Percentiles rank a stretch among this genome's conserved stretches.
These are phyloP conservation scores for Pythium brachiatum DNA, from an alignment of 352 stramenopile species.

Conservation along the genomic window DNA sequence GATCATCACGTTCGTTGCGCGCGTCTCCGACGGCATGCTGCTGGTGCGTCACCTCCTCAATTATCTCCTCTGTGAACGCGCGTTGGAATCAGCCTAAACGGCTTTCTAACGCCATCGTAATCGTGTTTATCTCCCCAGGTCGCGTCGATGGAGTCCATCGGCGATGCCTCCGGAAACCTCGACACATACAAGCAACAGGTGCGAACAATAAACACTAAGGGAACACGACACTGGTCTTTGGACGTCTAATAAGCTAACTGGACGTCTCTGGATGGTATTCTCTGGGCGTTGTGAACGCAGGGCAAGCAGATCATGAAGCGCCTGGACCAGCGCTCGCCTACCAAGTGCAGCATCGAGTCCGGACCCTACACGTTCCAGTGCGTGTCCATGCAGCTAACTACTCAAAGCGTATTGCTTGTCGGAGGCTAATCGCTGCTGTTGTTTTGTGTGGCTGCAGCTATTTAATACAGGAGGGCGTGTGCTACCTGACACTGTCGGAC, in stretches of 20 bases:
- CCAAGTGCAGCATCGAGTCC: constrained; percentile 94
- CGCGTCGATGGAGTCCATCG: constrained; percentile 91
- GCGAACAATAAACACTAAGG: neutral
- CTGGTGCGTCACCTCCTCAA: constrained; percentile 47
- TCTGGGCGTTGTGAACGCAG: constrained; percentile 28
- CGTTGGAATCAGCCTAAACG: neutral
- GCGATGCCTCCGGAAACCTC: constrained; percentile 76
- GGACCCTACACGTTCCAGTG: constrained; percentile 91
- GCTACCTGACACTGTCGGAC: constrained; percentile 97
- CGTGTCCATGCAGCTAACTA: constrained; percentile 18
- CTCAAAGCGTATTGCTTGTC: neutral
- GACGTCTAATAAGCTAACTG: neutral
- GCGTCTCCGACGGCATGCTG: constrained; percentile 92
- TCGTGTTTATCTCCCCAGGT: constrained; percentile 49
- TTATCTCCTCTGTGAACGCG: neutral
- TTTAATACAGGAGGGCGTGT: constrained; percentile 96
- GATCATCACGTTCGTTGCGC: constrained; percentile 93
- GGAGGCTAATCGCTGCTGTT: neutral
- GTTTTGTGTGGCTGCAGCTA: constrained; percentile 65
- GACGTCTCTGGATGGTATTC: neutral
- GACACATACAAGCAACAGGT: constrained; percentile 90
- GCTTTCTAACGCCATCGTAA: neutral
- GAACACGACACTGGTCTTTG: neutral
- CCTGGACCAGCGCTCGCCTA: constrained; percentile 87
- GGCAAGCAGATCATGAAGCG: constrained; percentile 94